A percentile compares a stretch with the other conserved stretches of the same genome.
Conservation (phyloP, 164 flowering plant species). For the Dillenia turbinata region DNA sequence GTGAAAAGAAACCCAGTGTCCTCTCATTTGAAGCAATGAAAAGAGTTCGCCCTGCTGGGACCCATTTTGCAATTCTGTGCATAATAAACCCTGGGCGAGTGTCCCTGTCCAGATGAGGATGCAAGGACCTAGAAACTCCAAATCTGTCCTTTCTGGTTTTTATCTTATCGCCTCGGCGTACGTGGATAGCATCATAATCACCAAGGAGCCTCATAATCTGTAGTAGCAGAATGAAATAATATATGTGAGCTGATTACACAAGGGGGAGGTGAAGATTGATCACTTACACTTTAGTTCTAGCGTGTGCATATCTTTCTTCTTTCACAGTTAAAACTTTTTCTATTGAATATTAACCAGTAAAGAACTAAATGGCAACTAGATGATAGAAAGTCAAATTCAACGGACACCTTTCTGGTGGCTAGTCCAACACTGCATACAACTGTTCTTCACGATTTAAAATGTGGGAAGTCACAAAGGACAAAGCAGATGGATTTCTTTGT, state of each 20-base stretch:
- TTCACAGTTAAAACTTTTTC: too few species aligned
- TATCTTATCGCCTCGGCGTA: slow-evolving; percentile 91
- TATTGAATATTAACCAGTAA: too few species aligned
- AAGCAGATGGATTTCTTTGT: too few species aligned
- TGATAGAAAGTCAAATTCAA: too few species aligned
- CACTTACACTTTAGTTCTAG: too few species aligned
- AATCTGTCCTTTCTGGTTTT: slow-evolving; percentile 86
- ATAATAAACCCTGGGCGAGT: slow-evolving; percentile 86
- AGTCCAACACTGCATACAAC: too few species aligned
- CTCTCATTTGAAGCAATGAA: slow-evolving; percentile 98
- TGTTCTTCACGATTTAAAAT: too few species aligned
- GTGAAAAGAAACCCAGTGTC: slow-evolving; percentile 80
- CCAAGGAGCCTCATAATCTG: slow-evolving; percentile 83
- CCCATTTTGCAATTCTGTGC: slow-evolving; percentile 69
- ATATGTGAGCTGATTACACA: background rate
- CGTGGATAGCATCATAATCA: slow-evolving; percentile 95
- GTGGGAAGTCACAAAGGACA: too few species aligned
- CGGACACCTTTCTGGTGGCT: too few species aligned
- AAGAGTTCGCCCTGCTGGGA: slow-evolving; percentile 77
- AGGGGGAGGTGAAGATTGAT: too few species aligned
- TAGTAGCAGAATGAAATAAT: slow-evolving; percentile 9
- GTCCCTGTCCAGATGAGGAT: slow-evolving; percentile 95
- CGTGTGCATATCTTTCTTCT: too few species aligned
- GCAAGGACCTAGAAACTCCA: slow-evolving; percentile 64
- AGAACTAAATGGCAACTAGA: too few species aligned